phyloP scores from a whole-genome alignment of 441 rosid species.

The Euphorbia celastroides region DNA sequence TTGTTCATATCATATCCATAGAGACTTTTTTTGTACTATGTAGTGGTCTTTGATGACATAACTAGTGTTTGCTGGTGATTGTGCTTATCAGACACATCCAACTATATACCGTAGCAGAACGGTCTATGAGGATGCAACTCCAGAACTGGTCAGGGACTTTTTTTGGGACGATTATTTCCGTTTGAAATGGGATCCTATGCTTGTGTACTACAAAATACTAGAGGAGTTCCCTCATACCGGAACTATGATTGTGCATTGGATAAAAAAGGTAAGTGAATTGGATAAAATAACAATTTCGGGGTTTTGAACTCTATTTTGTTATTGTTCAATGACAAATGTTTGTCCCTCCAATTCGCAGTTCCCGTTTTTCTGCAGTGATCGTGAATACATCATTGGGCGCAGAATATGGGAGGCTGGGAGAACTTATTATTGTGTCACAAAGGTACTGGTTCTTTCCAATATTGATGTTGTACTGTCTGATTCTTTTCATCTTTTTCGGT shows the following conservation, averaged over 20 bases:
- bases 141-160: constrained; percentile 84
- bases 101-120: constrained; percentile 64
- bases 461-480: not conserved
- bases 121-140: constrained; percentile 83
- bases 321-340: constrained; percentile 9
- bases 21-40: not conserved
- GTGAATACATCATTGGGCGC: constrained; percentile 81
- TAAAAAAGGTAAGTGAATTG: constrained; percentile 53
- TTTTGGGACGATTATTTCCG: constrained; percentile 98
- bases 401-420: constrained; percentile 90
- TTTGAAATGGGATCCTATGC: constrained; percentile 95
- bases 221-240: constrained; percentile 69
- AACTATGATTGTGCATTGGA: constrained; percentile 68
- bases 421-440: constrained; percentile 73
- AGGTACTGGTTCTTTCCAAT: constrained; percentile 40
- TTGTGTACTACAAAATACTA: constrained; percentile 56
- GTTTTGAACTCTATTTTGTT: constrained; percentile 8
- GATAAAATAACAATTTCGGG: constrained; percentile 10
- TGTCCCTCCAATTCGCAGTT: constrained; percentile 49
- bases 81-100: constrained; percentile 56
- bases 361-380: constrained; percentile 91
- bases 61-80: constrained; percentile 24
- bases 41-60: not conserved
- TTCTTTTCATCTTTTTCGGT: not conserved
- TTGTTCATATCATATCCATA: not conserved